Percentiles rank a stretch among this genome's conserved stretches.
phyloP scores from a whole-genome alignment of 2,329 filamentous ascomycete genomes.

The Calonectria hawksworthii region DNA sequence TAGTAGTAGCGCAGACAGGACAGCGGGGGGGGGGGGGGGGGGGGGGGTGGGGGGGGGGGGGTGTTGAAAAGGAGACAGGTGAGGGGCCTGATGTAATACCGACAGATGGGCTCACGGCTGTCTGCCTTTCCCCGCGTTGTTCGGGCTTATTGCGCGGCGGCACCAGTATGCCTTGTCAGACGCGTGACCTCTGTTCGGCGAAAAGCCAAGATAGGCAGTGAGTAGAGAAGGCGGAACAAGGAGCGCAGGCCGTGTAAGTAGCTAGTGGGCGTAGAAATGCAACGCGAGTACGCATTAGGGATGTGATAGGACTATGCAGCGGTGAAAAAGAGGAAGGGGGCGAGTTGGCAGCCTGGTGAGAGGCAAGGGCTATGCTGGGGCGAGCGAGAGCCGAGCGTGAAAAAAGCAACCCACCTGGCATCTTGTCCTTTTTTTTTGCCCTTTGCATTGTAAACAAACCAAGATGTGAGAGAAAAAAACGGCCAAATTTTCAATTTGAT shows the following conservation, averaged over 20 bases:
- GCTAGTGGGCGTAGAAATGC: neutral
- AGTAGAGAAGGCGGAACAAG: neutral
- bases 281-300: neutral
- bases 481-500: neutral
- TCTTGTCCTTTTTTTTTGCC: neutral
- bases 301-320: neutral
- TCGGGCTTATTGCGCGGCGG: neutral
- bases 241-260: neutral
- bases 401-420: constrained; percentile 1
- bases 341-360: neutral
- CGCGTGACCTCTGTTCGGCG: neutral
- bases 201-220: neutral
- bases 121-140: constrained; percentile 4
- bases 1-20: neutral
- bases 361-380: neutral
- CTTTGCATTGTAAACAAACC: neutral
- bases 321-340: constrained; percentile 4
- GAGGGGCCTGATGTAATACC: neutral
- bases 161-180: neutral
- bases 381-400: neutral
- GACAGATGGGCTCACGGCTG: neutral
- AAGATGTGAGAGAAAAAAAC: neutral
- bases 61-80: neutral
- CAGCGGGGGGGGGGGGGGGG: no score
- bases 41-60: no score